Evolutionary conservation across 768 basidiomycete species (phyloP).

Genomic region (Ramaria sp.): DNA sequence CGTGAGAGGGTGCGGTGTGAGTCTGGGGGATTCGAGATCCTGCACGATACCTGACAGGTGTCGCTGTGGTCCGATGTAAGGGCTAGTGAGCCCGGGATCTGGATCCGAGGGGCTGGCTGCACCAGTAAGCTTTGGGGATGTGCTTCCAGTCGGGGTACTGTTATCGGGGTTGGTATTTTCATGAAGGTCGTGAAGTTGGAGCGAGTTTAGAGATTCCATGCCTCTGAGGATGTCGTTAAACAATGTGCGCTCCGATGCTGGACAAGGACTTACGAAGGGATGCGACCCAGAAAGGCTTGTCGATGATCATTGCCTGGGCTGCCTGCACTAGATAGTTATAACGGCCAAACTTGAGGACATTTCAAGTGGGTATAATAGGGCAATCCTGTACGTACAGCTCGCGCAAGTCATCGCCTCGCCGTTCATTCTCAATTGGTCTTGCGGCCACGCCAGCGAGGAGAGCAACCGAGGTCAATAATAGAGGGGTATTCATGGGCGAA

Average conservation of each 20-base stretch:
- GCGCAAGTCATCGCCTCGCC: conserved; percentile 4
- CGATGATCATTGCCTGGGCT: background rate
- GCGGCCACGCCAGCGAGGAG: conserved; percentile 7
- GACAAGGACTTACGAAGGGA: background rate
- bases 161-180: background rate
- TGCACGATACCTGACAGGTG: background rate
- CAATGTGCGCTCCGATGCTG: background rate
- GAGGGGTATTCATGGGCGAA: conserved; percentile 4
- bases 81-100: conserved; percentile 6
- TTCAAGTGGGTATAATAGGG: background rate
- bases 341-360: background rate
- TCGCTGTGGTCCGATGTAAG: conserved; percentile 4
- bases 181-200: conserved; percentile 6
- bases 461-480: conserved; percentile 1
- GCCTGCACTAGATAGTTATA: background rate
- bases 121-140: background rate
- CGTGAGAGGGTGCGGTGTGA: background rate
- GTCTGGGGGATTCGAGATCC: background rate
- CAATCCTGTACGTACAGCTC: background rate
- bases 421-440: conserved; percentile 1
- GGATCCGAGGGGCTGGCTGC: background rate
- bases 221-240: background rate
- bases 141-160: background rate
- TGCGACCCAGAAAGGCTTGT: conserved; percentile 2
- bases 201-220: background rate